Evolutionary conservation across 768 basidiomycete genomes (phyloP).

Genomic region (Favolaschia claudopus): DNA sequence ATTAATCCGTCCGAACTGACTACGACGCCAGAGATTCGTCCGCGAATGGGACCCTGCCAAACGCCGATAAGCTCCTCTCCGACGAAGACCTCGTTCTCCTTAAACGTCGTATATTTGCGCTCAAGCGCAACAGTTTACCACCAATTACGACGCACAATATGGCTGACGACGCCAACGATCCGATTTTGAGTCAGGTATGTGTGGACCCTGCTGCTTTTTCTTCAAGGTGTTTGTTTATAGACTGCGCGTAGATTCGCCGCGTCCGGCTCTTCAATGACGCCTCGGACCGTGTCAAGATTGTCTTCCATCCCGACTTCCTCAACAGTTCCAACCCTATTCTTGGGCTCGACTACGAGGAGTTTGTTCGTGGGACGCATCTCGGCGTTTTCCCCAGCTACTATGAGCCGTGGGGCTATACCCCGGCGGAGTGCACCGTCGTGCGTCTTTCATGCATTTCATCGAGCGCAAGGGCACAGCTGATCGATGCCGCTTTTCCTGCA

Average conservation of each 20-base stretch:
- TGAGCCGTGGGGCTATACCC: constrained; percentile 96
- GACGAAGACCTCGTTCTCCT: constrained; percentile 93
- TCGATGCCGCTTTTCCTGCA: constrained; percentile 35
- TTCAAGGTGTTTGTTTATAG: not conserved
- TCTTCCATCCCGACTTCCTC: constrained; percentile 98
- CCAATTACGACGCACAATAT: constrained; percentile 99
- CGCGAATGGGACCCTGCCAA: constrained; percentile 85
- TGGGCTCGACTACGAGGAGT: constrained; percentile 98
- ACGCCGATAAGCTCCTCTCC: constrained; percentile 80
- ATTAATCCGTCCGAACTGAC: not conserved
- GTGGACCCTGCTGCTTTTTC: not conserved
- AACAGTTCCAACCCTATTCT: constrained; percentile 98
- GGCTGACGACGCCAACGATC: constrained; percentile 91
- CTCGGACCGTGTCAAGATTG: constrained; percentile 93
- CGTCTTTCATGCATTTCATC: constrained; percentile 35
- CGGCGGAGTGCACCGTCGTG: constrained; percentile 98
- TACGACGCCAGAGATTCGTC: constrained; percentile 11
- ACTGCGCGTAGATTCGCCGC: constrained; percentile 64
- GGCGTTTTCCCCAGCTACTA: constrained; percentile 99
- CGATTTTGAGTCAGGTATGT: constrained; percentile 81
- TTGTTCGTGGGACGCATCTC: constrained; percentile 96
- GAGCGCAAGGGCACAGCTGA: no score
- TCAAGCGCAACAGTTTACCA: constrained; percentile 94
- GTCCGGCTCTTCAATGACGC: constrained; percentile 92
- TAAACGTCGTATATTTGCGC: constrained; percentile 95